Evolutionary conservation across 1,139 yeast species (phyloP).

Genomic region (Taphrina communis): DNA sequence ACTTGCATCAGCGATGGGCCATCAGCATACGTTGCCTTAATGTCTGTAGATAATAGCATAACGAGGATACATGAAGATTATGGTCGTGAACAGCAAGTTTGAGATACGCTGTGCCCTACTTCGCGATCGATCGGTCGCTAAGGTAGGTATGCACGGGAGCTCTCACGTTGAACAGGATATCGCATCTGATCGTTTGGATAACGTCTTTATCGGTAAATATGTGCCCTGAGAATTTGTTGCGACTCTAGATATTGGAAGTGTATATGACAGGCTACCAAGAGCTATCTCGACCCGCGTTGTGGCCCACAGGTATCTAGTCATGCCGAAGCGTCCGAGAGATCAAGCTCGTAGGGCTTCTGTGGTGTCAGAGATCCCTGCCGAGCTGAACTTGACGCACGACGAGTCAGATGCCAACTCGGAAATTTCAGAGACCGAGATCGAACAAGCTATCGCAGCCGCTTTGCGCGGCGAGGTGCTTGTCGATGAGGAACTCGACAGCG

Average conservation of each 20-base stretch:
- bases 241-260: not conserved
- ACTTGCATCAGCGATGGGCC: conserved; percentile 5
- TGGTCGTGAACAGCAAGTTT: no score
- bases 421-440: conserved; percentile 26
- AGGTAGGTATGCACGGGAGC: no score
- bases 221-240: conserved; percentile 18
- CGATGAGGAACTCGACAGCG: conserved; percentile 38
- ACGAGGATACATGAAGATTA: no score
- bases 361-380: conserved; percentile 9
- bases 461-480: conserved; percentile 34
- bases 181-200: conserved; percentile 11
- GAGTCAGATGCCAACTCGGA: conserved; percentile 21
- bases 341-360: not conserved
- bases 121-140: no score
- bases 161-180: not conserved
- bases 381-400: not conserved
- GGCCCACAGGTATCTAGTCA: not conserved
- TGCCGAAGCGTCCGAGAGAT: conserved; percentile 36
- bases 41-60: not conserved
- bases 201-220: conserved; percentile 5
- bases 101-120: no score
- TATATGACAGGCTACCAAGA: not conserved
- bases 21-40: not conserved
- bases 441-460: conserved; percentile 29
- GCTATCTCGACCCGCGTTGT: no score